These are phyloP conservation scores for Yamadazyma oceani DNA, from an alignment of 1,139 yeast genomes.

Conservation along the genomic window DNA sequence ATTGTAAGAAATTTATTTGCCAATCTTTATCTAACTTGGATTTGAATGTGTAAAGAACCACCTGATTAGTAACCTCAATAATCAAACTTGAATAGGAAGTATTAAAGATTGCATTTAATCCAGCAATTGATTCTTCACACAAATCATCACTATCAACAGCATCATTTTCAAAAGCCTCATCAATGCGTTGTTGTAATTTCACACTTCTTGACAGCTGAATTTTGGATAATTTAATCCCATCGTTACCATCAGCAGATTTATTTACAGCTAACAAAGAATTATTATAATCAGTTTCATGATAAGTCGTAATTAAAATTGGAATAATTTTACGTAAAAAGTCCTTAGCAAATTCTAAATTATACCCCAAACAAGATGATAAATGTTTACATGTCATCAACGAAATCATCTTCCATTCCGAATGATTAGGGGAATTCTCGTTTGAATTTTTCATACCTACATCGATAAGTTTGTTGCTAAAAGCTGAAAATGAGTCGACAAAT, in stretches of 20 bases:
- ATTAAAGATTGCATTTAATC: constrained; percentile 49
- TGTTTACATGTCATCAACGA: constrained; percentile 46
- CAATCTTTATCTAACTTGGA: constrained; percentile 33
- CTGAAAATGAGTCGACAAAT: constrained; percentile 53
- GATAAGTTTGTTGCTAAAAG: constrained; percentile 40
- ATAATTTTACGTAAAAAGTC: constrained; percentile 38
- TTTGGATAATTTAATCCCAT: constrained; percentile 25
- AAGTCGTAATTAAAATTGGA: constrained; percentile 40
- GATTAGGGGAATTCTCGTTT: constrained; percentile 30
- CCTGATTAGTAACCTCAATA: constrained; percentile 44
- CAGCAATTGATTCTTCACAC: constrained; percentile 40
- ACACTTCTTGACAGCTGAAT: constrained; percentile 28
- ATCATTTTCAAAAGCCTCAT: constrained; percentile 34
- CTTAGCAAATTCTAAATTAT: constrained; percentile 37
- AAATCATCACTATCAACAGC: constrained; percentile 25
- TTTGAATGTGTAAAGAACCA: constrained; percentile 36
- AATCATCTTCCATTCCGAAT: constrained; percentile 50
- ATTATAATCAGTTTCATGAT: constrained; percentile 20
- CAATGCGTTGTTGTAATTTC: constrained; percentile 20
- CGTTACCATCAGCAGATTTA: constrained; percentile 19
- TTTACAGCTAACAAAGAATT: constrained; percentile 15
- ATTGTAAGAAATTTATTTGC: constrained; percentile 59
- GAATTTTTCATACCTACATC: constrained; percentile 20
- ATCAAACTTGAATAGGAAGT: constrained; percentile 52
- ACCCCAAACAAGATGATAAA: constrained; percentile 44